Percentiles rank a stretch among this genome's conserved stretches.
These are phyloP conservation scores for Daldinia grandis DNA, from an alignment of 495 filamentous ascomycete species.

Conservation along the genomic window DNA sequence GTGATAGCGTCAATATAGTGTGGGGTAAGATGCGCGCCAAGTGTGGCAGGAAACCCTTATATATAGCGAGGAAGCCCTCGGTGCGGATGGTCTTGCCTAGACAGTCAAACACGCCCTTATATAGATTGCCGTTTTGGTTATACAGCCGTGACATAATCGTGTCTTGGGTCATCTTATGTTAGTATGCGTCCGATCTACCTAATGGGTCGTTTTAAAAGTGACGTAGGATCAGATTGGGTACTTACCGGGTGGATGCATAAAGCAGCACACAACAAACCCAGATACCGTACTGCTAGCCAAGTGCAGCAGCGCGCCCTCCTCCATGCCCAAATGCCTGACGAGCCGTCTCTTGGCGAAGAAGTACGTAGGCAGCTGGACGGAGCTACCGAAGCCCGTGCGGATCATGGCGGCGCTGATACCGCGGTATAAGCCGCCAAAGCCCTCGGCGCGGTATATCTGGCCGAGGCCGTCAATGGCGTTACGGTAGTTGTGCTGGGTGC, in stretches of 20 bases:
- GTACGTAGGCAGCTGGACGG: slow-evolving; percentile 96
- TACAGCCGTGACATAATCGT: slow-evolving; percentile 99
- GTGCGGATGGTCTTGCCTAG: slow-evolving; percentile 88
- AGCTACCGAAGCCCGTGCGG: slow-evolving; percentile 91
- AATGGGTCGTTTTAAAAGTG: not conserved
- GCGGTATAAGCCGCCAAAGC: slow-evolving; percentile 82
- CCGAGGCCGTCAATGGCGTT: slow-evolving; percentile 84
- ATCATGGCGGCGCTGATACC: slow-evolving; percentile 97
- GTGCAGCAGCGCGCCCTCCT: slow-evolving; percentile 90
- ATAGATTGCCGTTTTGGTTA: slow-evolving; percentile 97
- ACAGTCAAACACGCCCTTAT: slow-evolving; percentile 91
- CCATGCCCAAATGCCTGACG: slow-evolving; percentile 80
- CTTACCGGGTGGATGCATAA: slow-evolving; percentile 97
- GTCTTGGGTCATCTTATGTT: slow-evolving; percentile 59
- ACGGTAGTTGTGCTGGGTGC: slow-evolving; percentile 92
- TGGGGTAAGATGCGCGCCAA: slow-evolving; percentile 93
- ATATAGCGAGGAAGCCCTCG: slow-evolving; percentile 91
- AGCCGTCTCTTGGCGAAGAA: slow-evolving; percentile 95
- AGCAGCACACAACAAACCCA: slow-evolving; percentile 94
- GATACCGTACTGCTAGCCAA: slow-evolving; percentile 87
- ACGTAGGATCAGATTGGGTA: not conserved
- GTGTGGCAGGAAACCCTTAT: slow-evolving; percentile 98
- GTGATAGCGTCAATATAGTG: slow-evolving; percentile 88
- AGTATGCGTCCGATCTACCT: not conserved
- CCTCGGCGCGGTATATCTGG: slow-evolving; percentile 80